phyloP scores from a whole-genome alignment of 2,329 filamentous ascomycete genomes.

The Diaporthe caulivora region DNA sequence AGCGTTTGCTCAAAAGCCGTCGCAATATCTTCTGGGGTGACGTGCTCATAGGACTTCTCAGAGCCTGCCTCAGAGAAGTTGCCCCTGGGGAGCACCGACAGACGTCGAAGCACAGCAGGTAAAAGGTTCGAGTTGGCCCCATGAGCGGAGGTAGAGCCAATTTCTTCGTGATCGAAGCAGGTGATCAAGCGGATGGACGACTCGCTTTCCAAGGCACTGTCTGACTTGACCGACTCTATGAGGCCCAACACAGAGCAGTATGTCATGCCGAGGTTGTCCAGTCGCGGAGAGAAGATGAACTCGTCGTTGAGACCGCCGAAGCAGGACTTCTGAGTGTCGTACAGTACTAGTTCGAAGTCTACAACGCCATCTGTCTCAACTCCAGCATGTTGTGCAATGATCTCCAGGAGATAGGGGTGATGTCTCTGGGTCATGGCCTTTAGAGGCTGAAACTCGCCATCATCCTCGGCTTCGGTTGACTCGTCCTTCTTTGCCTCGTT shows the following conservation, averaged over 20 bases:
- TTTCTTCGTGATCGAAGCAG: constrained; percentile 98
- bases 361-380: constrained; percentile 79
- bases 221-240: constrained; percentile 79
- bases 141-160: constrained; percentile 92
- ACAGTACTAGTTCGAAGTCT: constrained; percentile 97
- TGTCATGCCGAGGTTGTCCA: constrained; percentile 97
- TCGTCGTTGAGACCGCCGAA: constrained; percentile 93
- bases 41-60: constrained; percentile 74
- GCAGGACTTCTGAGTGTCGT: constrained; percentile 92
- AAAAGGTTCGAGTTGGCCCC: constrained; percentile 94
- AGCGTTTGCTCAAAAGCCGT: constrained; percentile 96
- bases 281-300: constrained; percentile 93
- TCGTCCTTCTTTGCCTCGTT: constrained; percentile 55
- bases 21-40: constrained; percentile 68
- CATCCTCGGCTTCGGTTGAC: constrained; percentile 55
- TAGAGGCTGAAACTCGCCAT: constrained; percentile 77
- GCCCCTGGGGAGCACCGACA: constrained; percentile 81
- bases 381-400: constrained; percentile 84
- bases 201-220: constrained; percentile 78
- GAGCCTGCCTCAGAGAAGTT: constrained; percentile 61
- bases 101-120: constrained; percentile 85
- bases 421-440: constrained; percentile 85
- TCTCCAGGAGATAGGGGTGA: constrained; percentile 86
- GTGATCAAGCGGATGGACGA: constrained; percentile 89
- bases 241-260: constrained; percentile 91